These are phyloP conservation scores for Stenogyne calaminthoides DNA, from an alignment of 305 asterid genomes.

Conservation along the genomic window DNA sequence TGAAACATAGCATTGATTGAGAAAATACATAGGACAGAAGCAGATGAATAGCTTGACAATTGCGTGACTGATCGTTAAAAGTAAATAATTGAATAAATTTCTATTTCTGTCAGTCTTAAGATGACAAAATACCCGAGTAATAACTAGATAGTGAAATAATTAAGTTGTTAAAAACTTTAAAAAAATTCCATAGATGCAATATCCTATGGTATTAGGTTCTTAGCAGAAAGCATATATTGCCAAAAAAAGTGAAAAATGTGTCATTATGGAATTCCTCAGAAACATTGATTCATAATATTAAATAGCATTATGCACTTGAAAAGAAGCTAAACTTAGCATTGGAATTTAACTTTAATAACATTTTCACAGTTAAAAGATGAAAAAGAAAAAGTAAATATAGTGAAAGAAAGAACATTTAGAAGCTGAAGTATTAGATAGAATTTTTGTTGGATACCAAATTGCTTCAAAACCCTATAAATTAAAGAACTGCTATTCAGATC, in stretches of 20 bases:
- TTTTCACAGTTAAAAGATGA: background rate
- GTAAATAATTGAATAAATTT: conserved; percentile 3
- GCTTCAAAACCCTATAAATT: background rate
- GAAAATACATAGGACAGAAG: conserved; percentile 9
- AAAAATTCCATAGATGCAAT: conserved; percentile 6
- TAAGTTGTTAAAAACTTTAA: background rate
- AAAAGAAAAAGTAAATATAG: background rate
- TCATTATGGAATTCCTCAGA: background rate
- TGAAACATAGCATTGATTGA: conserved; percentile 40
- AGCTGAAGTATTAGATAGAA: background rate
- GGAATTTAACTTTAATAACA: background rate
- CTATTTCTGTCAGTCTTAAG: conserved; percentile 6
- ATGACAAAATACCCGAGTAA: conserved; percentile 5
- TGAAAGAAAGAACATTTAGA: background rate
- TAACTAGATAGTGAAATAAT: conserved; percentile 13
- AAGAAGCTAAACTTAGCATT: conserved; percentile 12
- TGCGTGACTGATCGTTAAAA: conserved; percentile 12
- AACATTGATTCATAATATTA: background rate
- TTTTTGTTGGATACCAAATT: background rate
- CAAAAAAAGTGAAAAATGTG: background rate
- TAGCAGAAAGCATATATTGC: conserved; percentile 17
- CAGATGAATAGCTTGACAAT: conserved; percentile 12
- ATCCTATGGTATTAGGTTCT: background rate
- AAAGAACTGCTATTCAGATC: background rate
- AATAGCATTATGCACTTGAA: background rate